Evolutionary conservation across 805 yeast genomes (phyloP), one percentile per base, ranked within the genome.

Genomic region (Barnettozyma californica): DNA sequence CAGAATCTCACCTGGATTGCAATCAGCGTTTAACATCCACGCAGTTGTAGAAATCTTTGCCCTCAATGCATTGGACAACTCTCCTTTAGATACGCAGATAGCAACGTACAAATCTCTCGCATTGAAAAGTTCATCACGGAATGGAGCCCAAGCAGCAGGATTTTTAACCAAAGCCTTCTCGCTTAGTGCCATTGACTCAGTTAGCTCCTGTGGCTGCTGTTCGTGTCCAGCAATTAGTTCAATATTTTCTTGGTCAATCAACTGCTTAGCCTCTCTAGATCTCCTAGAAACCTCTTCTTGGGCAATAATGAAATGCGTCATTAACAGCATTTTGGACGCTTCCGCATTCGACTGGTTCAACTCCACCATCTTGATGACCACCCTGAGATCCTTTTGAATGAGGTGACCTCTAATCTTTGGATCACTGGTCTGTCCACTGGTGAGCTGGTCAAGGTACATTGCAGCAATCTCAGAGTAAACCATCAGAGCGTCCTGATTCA

Each of bases 31-130:
- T n/a, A 82, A 67, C 94, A 85, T 86, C 74, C 86, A 76, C 58
- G 79, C 80, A 9, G 84, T 81, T 47, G 87, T 78, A 26, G 81
- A 74, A 53, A 80, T 69, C 55, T 83, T 83, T 41, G 84, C 73
- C 44, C 77, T 69, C 18, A 82, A 67, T 1, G 91, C 89, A 42
- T 77, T 67, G 18, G 76, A 68, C 44, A 81, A 68, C 61, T 85
- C 89, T n/a, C 88, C 88, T 14, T 80, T 71, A 1, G 84, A 75
- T 47, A 88, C 66, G 52, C 86, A 83, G 36, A 82, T 69, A 2
- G 94, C 89, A 3, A 87, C 81, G 54, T 83, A 78, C 48, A 87
- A 60, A 56, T 90, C 96, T 65, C 92, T 74, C 1, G 88, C 84
- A 47, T 82, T 80, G 63, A 90, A 83, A 53, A 85, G 76, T 57